Evolutionary conservation across 257 asterid species (phyloP).

Genomic region (Penstemon newberryi): DNA sequence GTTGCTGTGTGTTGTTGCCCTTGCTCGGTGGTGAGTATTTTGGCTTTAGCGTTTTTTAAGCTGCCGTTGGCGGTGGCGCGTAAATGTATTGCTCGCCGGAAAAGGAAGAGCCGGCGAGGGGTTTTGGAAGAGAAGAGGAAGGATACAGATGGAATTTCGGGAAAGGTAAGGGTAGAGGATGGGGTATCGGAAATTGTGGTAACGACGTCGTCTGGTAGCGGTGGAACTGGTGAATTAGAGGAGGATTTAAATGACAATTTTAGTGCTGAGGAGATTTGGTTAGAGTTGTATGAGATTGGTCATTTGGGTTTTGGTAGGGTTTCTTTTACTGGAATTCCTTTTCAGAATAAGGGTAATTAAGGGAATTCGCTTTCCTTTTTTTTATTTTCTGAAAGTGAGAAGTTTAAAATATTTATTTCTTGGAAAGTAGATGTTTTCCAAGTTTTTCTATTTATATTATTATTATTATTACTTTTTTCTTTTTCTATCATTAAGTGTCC

Average conservation of each 20-base stretch:
- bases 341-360: conserved; percentile 43
- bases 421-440: neutral
- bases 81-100: conserved; percentile 39
- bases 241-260: conserved; percentile 37
- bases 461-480: neutral
- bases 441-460: too few relatives aligned
- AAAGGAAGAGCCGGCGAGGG: conserved; percentile 33
- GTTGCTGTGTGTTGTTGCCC: conserved; percentile 97
- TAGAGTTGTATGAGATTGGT: conserved; percentile 62
- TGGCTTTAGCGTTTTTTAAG: conserved; percentile 68
- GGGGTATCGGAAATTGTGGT: neutral
- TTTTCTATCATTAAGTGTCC: neutral
- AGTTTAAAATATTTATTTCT: conserved; percentile 5
- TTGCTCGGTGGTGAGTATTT: conserved; percentile 70
- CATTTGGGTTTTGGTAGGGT: conserved; percentile 95
- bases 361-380: conserved; percentile 15
- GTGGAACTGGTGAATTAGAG: conserved; percentile 26
- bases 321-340: conserved; percentile 65
- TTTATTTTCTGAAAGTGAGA: neutral
- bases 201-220: conserved; percentile 17
- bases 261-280: conserved; percentile 58
- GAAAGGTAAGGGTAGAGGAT: conserved; percentile 31
- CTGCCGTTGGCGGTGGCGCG: conserved; percentile 86
- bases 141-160: conserved; percentile 39
- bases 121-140: conserved; percentile 29